Conservation (phyloP, 1,284 basidiomycete genomes). For the Ustilago sp. region DNA sequence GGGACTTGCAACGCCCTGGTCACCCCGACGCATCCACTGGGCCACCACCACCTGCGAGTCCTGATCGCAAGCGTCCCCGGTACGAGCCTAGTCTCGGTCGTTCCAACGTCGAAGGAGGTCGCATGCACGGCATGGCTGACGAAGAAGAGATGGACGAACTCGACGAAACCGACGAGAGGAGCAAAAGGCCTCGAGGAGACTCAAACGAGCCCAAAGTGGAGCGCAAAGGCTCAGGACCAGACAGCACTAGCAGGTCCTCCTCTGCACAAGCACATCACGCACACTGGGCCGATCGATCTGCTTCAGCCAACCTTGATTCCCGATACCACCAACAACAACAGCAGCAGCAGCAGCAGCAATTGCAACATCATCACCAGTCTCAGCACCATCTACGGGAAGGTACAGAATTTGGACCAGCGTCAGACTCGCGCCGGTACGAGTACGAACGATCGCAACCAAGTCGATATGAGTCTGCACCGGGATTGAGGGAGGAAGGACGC, state of each 20-base stretch:
- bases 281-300: conserved; percentile 36
- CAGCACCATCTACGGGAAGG: conserved; percentile 26
- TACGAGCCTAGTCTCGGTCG: conserved; percentile 24
- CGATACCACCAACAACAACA: conserved; percentile 18
- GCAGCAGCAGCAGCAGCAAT: background rate
- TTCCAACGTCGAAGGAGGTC: background rate
- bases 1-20: conserved; percentile 26
- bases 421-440: conserved; percentile 25
- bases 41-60: conserved; percentile 25
- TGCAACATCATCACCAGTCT: conserved; percentile 7
- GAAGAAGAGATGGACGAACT: conserved; percentile 46
- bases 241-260: conserved; percentile 27
- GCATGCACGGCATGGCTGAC: conserved; percentile 18
- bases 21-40: conserved; percentile 8
- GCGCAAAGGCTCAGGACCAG: conserved; percentile 33
- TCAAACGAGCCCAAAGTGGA: conserved; percentile 29
- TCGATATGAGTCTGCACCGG: conserved; percentile 25
- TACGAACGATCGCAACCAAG: conserved; percentile 20
- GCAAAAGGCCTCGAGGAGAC: conserved; percentile 24
- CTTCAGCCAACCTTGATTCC: conserved; percentile 30
- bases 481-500: conserved; percentile 29
- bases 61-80: conserved; percentile 41
- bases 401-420: conserved; percentile 4
- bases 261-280: conserved; percentile 33
- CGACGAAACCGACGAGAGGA: conserved; percentile 31